Evolutionary conservation across 2,329 filamentous ascomycete species (phyloP).

Genomic region (Colletotrichum sojae): DNA sequence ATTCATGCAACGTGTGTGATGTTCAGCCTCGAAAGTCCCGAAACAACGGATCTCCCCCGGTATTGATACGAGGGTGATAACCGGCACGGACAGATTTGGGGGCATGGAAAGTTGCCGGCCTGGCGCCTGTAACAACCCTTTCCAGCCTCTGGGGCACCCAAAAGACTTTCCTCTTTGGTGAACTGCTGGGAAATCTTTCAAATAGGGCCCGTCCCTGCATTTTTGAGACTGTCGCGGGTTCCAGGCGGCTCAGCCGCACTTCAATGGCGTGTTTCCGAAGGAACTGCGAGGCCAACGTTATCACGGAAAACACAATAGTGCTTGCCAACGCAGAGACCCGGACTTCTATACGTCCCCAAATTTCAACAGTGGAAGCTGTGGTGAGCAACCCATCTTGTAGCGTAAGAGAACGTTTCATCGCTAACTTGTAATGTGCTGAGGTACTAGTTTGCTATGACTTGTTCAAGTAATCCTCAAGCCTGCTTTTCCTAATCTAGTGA

Average conservation of each 20-base stretch:
- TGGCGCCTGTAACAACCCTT: slow-evolving; percentile 8
- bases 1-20: slow-evolving; percentile 27
- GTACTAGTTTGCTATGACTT: no score
- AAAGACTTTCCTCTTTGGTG: background rate
- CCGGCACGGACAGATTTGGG: slow-evolving; percentile 1
- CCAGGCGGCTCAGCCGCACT: background rate
- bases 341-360: no score
- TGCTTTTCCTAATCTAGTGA: no score
- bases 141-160: background rate
- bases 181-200: background rate
- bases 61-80: slow-evolving; percentile 13
- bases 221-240: background rate
- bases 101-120: slow-evolving; percentile 12
- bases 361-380: no score
- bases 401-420: no score
- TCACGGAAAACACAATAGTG: no score
- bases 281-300: no score
- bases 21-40: slow-evolving; percentile 22
- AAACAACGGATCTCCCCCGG: slow-evolving; percentile 17
- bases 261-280: background rate
- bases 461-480: no score
- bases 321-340: no score
- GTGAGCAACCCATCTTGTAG: no score
- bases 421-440: no score
- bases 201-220: slow-evolving; percentile 7